phyloP scores from a whole-genome alignment of 495 filamentous ascomycete genomes.

The Polyplosphaeria fusca region DNA sequence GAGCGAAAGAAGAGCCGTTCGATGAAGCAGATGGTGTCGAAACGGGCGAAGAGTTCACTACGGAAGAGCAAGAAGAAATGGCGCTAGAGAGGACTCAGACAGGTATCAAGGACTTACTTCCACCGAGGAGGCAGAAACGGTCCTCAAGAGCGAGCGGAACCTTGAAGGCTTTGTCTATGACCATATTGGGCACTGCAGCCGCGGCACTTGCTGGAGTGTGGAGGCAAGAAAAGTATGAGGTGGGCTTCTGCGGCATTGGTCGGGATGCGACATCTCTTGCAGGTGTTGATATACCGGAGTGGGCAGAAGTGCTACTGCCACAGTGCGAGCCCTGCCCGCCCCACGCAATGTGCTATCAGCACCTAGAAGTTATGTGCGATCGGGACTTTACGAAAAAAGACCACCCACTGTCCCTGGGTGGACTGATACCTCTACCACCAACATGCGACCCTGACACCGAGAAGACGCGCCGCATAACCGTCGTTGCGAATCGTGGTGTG shows the following conservation, averaged over 20 bases:
- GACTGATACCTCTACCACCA: constrained; percentile 78
- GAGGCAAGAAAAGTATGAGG: constrained; percentile 88
- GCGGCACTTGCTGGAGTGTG: constrained; percentile 74
- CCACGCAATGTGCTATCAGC: constrained; percentile 83
- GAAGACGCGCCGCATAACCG: constrained; percentile 80
- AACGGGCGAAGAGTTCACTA: constrained; percentile 84
- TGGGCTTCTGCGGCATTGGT: constrained; percentile 91
- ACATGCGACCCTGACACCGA: constrained; percentile 95
- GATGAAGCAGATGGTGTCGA: constrained; percentile 48
- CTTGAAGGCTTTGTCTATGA: constrained; percentile 42
- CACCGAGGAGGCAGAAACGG: constrained; percentile 32
- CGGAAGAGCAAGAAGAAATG: constrained; percentile 79
- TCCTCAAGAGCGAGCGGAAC: constrained; percentile 28
- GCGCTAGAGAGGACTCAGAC: constrained; percentile 55
- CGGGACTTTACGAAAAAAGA: constrained; percentile 79
- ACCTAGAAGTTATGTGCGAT: constrained; percentile 76
- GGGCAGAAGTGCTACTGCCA: constrained; percentile 65
- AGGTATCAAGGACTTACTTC: constrained; percentile 40
- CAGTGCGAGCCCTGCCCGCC: constrained; percentile 87
- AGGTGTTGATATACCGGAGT: constrained; percentile 47
- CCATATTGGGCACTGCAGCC: constrained; percentile 64
- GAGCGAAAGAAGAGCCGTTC: constrained; percentile 43
- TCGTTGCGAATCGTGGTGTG: constrained; percentile 82
- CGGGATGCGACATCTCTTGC: constrained; percentile 46
- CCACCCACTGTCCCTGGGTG: constrained; percentile 79